phyloP scores from a whole-genome alignment of 2,329 filamentous ascomycete species.

The Orbilia quercus region DNA sequence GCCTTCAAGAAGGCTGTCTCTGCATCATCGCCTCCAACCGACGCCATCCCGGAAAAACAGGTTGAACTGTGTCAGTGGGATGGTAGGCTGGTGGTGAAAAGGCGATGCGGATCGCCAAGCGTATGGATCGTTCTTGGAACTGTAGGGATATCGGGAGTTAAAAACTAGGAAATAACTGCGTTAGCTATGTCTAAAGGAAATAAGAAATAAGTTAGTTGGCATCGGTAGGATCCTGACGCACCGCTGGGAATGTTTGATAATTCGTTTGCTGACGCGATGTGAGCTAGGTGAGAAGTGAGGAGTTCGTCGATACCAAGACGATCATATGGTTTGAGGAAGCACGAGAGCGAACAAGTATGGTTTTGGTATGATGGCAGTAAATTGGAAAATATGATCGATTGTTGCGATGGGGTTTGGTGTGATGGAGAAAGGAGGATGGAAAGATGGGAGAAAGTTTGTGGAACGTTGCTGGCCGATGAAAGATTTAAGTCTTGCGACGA shows the following conservation, averaged over 20 bases:
- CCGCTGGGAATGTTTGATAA: conserved; percentile 25
- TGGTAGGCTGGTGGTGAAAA: not conserved
- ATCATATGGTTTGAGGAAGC: not conserved
- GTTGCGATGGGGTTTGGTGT: not conserved
- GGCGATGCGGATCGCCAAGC: conserved; percentile 23
- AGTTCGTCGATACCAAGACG: not conserved
- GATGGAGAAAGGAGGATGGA: conserved; percentile 12
- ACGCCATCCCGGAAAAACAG: conserved; percentile 34
- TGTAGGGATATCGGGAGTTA: not conserved
- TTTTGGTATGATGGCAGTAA: not conserved
- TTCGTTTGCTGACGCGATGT: conserved; percentile 19
- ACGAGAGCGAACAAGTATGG: not conserved
- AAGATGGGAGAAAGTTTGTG: conserved; percentile 2
- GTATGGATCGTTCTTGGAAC: too few species aligned
- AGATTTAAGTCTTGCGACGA: conserved; percentile 44
- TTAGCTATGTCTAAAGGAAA: conserved; percentile 3
- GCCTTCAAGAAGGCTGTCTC: conserved; percentile 53
- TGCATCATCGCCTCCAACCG: conserved; percentile 44
- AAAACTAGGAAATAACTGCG: conserved; percentile 1
- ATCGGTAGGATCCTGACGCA: conserved; percentile 13
- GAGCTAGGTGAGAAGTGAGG: not conserved
- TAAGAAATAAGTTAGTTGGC: not conserved
- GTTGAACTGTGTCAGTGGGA: conserved; percentile 30
- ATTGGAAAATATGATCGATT: not conserved
- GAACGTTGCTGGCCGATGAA: conserved; percentile 11